Conservation (phyloP, 495 filamentous ascomycete species). For the Annulohypoxylon nitens region DNA sequence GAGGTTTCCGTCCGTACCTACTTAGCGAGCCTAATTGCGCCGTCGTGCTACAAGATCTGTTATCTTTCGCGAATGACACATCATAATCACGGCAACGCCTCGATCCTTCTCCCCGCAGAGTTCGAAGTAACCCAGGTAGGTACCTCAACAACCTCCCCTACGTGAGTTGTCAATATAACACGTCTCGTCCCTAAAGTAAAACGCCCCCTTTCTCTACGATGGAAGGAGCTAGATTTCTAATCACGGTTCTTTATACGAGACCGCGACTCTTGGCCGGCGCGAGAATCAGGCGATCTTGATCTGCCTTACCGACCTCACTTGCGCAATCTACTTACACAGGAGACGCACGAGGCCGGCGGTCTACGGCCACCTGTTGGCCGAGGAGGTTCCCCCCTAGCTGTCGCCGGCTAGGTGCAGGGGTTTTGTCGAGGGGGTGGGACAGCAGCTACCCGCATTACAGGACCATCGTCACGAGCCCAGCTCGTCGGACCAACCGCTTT, state of each 20-base stretch:
- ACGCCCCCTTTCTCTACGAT: background rate
- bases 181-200: background rate
- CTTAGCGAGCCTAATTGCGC: constrained; percentile 4
- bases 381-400: constrained; percentile 20
- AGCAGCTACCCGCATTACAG: constrained; percentile 14
- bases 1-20: constrained; percentile 6
- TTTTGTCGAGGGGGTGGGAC: background rate
- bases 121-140: background rate
- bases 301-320: constrained; percentile 10
- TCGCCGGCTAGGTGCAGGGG: constrained; percentile 38
- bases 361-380: constrained; percentile 16
- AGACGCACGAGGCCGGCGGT: constrained; percentile 26
- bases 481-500: constrained; percentile 4
- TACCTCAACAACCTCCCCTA: background rate
- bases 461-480: constrained; percentile 13
- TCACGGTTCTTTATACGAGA: constrained; percentile 12
- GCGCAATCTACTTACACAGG: constrained; percentile 21
- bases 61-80: constrained; percentile 33
- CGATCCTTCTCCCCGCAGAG: background rate
- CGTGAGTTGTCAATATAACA: background rate
- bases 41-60: constrained; percentile 19
- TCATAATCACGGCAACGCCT: background rate
- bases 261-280: background rate
- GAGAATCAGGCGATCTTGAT: constrained; percentile 26
- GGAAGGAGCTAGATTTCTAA: background rate